phyloP scores from a whole-genome alignment of 177 flowering plant genomes.

The Vitis hybrid region DNA sequence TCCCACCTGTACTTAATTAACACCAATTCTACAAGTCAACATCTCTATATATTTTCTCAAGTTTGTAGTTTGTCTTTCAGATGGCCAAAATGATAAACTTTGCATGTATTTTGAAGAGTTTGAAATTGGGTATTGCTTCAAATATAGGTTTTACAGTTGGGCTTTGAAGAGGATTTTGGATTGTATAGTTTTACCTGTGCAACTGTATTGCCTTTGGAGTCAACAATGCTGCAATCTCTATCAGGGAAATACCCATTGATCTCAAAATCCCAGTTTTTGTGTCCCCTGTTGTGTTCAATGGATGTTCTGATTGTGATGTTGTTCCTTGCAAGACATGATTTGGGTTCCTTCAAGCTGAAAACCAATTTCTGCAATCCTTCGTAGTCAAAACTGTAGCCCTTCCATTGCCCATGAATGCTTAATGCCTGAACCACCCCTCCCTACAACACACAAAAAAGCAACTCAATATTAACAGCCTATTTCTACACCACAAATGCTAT shows the following conservation, averaged over 20 bases:
- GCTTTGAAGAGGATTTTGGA: too few species aligned
- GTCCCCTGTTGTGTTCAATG: slow-evolving; percentile 28
- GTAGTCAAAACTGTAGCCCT: slow-evolving; percentile 51
- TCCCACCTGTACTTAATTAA: slow-evolving; percentile 44
- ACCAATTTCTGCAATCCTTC: slow-evolving; percentile 56
- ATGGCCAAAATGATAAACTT: too few species aligned
- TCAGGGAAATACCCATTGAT: slow-evolving; percentile 65
- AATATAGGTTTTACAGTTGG: too few species aligned
- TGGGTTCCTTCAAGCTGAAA: slow-evolving; percentile 64
- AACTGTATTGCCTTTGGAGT: slow-evolving; percentile 42
- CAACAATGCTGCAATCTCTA: slow-evolving; percentile 59
- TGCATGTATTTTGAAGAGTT: too few species aligned
- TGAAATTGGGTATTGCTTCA: too few species aligned
- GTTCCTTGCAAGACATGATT: slow-evolving; percentile 32
- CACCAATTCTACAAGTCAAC: background rate
- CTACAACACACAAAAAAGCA: slow-evolving; percentile 25
- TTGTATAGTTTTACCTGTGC: slow-evolving; percentile 56
- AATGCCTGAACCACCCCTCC: slow-evolving; percentile 65
- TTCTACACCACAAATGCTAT: too few species aligned
- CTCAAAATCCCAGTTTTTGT: slow-evolving; percentile 53
- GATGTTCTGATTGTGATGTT: slow-evolving; percentile 34
- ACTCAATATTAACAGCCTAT: background rate
- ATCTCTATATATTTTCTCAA: background rate
- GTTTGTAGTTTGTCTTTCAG: too few species aligned
- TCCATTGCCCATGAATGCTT: slow-evolving; percentile 64